phyloP scores from a whole-genome alignment of 83 land plant genomes.

The Isoetes engelmannii region DNA sequence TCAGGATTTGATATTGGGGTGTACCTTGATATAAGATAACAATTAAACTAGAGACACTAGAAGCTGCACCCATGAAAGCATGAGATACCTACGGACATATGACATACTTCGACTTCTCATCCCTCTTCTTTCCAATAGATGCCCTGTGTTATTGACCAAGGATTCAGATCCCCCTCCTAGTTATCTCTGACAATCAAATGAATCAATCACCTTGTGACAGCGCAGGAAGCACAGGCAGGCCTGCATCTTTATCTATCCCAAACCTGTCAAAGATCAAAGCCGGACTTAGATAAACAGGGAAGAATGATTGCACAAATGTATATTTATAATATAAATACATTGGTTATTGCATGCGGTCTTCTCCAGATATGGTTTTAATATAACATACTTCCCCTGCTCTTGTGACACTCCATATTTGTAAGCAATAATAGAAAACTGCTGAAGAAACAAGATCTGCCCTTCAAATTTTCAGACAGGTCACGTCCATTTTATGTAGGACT shows the following conservation, averaged over 20 bases:
- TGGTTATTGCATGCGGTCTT: too few relatives aligned
- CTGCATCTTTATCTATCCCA: slow-evolving; percentile 3
- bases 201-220: slow-evolving; percentile 4
- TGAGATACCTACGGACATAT: slow-evolving; percentile 10
- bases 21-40: neutral
- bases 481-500: too few relatives aligned
- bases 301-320: too few relatives aligned
- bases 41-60: neutral
- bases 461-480: too few relatives aligned
- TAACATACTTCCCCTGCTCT: too few relatives aligned
- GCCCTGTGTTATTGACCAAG: neutral
- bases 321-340: too few relatives aligned
- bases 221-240: slow-evolving; percentile 7
- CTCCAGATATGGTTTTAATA: too few relatives aligned
- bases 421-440: too few relatives aligned
- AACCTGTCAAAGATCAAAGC: slow-evolving; percentile 5
- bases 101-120: slow-evolving; percentile 11
- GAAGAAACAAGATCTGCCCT: too few relatives aligned
- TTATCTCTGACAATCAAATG: neutral
- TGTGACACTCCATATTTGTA: too few relatives aligned
- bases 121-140: slow-evolving; percentile 1
- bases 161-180: neutral
- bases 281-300: neutral
- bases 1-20: slow-evolving; percentile 18
- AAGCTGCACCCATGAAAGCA: neutral